Evolutionary conservation across 139 green algal species (phyloP), one percentile per base, ranked within the genome.

Genomic region (Axilococcus clingmanii): DNA sequence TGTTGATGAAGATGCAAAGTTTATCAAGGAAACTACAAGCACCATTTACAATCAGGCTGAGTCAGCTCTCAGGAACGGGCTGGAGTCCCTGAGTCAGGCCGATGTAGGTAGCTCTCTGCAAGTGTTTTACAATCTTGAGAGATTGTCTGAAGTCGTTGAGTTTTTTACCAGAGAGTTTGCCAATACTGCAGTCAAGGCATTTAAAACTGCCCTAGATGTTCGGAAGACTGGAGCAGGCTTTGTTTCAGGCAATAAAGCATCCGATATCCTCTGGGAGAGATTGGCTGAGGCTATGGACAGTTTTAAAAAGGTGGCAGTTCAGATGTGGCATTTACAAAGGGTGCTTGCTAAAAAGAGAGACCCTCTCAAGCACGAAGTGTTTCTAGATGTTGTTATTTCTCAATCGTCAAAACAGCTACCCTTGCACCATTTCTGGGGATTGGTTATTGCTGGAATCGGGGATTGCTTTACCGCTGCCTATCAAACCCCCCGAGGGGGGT

Each of bases 281-380:
- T 54, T 96, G 46, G 62, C 57, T 4, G 52, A 63, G 14, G 72
- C 74, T 37, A 41, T 78, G 16, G 80, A 94, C 9, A n/a, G 45
- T 35, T 44, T 94, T 47, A 57, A 20, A 23, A 32, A 9, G 28
- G 48, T 60, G 15, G 65, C 59, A 9, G 49, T 85, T 16, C 65
- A 73, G 2, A 71, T 86, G 46, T 96, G 82, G 83, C 84, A 94
- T 71, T 55, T 94, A 57, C 86, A 97, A 70, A 71, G 86, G 1
- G 91, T 98, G 41, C 57, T 95, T 40, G 67, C 68, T 16, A 95
- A 95, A 76, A 97, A 96, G 63, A 75, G 80, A 4, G 91, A 98
- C 66, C 90, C 90, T 4, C 76, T 97, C 2, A 78, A 70, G 0
- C 90, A 96, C 45, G 73, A 81, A 27, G 67, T 81, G n/a, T 94